These are phyloP conservation scores for Backusella mclennaniae DNA, from an alignment of 192 early-diverging fungal species.

Conservation along the genomic window DNA sequence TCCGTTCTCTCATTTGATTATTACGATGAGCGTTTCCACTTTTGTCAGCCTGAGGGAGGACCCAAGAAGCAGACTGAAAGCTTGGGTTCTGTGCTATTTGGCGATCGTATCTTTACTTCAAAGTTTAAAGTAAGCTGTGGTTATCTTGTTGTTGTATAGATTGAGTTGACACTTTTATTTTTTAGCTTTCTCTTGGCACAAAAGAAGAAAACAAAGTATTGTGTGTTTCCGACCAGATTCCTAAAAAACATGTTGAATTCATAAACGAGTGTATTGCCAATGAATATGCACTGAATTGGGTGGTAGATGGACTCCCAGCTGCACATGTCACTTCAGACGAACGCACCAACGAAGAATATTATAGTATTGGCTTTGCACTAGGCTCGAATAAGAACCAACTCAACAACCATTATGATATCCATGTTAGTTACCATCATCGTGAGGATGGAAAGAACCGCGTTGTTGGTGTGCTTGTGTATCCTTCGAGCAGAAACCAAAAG, in stretches of 20 bases:
- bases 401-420: slow-evolving; percentile 90
- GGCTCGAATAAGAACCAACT: slow-evolving; percentile 55
- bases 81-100: slow-evolving; percentile 94
- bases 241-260: slow-evolving; percentile 74
- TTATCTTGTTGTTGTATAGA: background rate
- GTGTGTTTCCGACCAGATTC: slow-evolving; percentile 57
- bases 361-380: slow-evolving; percentile 81
- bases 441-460: slow-evolving; percentile 44
- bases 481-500: slow-evolving; percentile 60
- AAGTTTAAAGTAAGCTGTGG: slow-evolving; percentile 62
- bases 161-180: background rate
- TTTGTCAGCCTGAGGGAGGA: slow-evolving; percentile 74
- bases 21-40: slow-evolving; percentile 85
- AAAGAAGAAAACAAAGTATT: slow-evolving; percentile 59
- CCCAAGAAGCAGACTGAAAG: slow-evolving; percentile 72
- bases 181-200: slow-evolving; percentile 65
- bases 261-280: slow-evolving; percentile 82
- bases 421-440: slow-evolving; percentile 80
- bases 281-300: slow-evolving; percentile 80
- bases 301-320: slow-evolving; percentile 94
- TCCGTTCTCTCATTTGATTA: slow-evolving; percentile 85
- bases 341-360: slow-evolving; percentile 49
- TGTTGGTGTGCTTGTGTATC: slow-evolving; percentile 83
- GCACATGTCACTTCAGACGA: slow-evolving; percentile 58
- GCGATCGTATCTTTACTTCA: slow-evolving; percentile 88